Conservation (phyloP, 306 rosid species). For the Alnus glutinosa region DNA sequence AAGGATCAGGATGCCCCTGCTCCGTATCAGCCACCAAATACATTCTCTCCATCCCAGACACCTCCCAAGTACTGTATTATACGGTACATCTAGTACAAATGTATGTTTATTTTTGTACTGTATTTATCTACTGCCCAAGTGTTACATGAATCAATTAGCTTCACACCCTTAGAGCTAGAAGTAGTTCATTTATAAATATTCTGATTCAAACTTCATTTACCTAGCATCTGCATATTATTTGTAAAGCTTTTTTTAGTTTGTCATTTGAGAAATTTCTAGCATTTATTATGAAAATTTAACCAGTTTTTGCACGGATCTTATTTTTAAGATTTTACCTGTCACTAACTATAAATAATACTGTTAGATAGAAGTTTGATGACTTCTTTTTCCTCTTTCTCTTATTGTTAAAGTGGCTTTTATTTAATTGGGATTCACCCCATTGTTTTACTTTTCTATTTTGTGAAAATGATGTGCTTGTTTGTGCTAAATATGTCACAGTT, state of each 20-base stretch:
- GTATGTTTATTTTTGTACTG: not conserved
- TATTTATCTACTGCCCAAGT: not conserved
- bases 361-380: constrained; percentile 17
- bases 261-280: not conserved
- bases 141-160: not conserved
- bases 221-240: not conserved
- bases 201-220: not conserved
- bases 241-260: not conserved
- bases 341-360: not conserved
- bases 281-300: not conserved
- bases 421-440: constrained; percentile 38
- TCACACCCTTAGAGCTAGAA: not conserved
- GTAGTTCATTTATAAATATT: not conserved
- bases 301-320: not conserved
- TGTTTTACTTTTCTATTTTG: no score
- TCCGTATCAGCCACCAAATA: constrained; percentile 52
- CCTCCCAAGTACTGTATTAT: constrained; percentile 55
- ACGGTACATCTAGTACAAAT: not conserved
- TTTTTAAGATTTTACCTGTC: not conserved
- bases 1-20: constrained; percentile 52
- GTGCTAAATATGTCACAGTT: no score
- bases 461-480: no score
- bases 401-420: no score
- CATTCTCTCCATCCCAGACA: constrained; percentile 72
- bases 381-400: constrained; percentile 24